Evolutionary conservation across 495 filamentous ascomycete species (phyloP), one percentile per base, ranked within the genome.

Genomic region (Xylaria acuta): DNA sequence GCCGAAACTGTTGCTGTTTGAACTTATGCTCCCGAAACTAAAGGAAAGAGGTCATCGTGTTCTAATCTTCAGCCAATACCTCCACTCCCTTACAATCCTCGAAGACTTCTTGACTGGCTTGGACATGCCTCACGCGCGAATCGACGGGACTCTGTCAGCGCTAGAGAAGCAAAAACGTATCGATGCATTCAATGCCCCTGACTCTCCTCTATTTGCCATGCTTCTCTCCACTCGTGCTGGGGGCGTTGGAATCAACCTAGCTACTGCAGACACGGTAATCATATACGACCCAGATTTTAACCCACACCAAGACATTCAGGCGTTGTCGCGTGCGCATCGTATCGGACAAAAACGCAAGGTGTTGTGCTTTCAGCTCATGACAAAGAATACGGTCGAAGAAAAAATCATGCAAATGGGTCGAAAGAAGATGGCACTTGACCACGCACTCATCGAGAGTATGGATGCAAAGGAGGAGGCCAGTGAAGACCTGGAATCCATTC

Each of bases 281-380:
- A 97, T 99, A 62, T 90, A 98, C 74, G 96, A 99, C 77, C 97
- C 96, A 0, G 96, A 99, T 76, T 98, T 97, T 84, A 99, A 99
- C 74, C 96, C 96, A 0, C 96, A 98, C 75, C 96, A 98, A 79
- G 96, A 99, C 77, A 93, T 98, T 73, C 96, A 99, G 80, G 96
- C 96, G 0, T 82, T 98, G 6, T 97, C 94, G 9, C 91, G 96
- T 72, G 97, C 95, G 30, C 96, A 99, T 80, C 90, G 96, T 40
- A 98, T 99, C 67, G 96, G 96, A 0, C 96, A 99, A 79, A 92
- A 93, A 77, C 95, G 97, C 74, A 97, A 96, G 72, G 96, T 99
- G 5, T 85, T 98, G 8, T 95, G 97, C 59, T 97, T 97, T 78
- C 94, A 98, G 77, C 82, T 99, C 0, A 93, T 97, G 82, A 98